These are phyloP conservation scores for Nannochloris sp. DNA, from an alignment of 139 green algal genomes.

Conservation along the genomic window DNA sequence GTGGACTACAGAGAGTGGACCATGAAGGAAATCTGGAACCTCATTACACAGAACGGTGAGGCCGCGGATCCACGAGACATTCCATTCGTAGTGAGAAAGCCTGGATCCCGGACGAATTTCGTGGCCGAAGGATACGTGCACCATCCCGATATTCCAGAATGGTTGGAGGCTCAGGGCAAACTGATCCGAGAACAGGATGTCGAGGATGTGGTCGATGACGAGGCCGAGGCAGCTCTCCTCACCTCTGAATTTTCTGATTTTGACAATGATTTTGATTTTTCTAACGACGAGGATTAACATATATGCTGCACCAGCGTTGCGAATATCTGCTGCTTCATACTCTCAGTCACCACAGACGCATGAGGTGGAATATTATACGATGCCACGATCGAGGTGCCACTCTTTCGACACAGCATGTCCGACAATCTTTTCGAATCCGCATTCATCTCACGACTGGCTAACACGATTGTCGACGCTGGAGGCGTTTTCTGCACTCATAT, in stretches of 20 bases:
- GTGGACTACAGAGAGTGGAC: conserved; percentile 29
- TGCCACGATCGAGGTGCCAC: not conserved
- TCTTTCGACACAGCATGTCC: not conserved
- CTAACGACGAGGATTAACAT: not conserved
- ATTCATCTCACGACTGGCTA: too few species aligned
- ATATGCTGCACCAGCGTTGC: conserved; percentile 10
- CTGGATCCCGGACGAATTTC: not conserved
- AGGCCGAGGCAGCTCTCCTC: conserved; percentile 16
- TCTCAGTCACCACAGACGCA: not conserved
- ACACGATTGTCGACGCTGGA: not conserved
- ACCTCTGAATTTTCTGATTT: conserved; percentile 26
- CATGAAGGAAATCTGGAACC: conserved; percentile 28
- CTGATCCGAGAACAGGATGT: conserved; percentile 22
- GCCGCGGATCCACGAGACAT: conserved; percentile 22
- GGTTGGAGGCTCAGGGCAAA: conserved; percentile 10
- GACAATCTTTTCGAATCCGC: conserved; percentile 4
- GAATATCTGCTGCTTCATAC: conserved; percentile 17
- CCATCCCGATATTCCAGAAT: conserved; percentile 13
- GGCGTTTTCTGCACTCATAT: not conserved
- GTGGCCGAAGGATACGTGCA: conserved; percentile 6
- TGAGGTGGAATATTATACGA: conserved; percentile 4
- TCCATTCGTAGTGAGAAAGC: conserved; percentile 3
- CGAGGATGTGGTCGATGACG: conserved; percentile 5
- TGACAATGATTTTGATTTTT: conserved; percentile 8
- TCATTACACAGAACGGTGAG: conserved; percentile 28